Percentiles rank a stretch among this genome's conserved stretches.
phyloP scores from a whole-genome alignment of 495 filamentous ascomycete species.

The Penicillium cinerascens region DNA sequence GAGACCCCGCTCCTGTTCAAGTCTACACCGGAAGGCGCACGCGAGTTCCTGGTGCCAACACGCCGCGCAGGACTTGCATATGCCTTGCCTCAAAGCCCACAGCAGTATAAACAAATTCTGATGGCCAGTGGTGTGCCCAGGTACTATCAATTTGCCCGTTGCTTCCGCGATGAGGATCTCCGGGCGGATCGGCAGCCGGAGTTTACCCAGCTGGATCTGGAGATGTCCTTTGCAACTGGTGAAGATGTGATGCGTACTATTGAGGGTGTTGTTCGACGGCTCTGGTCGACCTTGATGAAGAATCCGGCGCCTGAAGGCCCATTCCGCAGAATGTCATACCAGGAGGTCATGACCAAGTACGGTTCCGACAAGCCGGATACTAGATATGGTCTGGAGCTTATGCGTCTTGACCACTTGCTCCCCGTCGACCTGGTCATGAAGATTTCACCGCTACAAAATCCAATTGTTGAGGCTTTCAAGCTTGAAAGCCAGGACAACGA shows the following conservation, averaged over 20 bases:
- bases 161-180: conserved; percentile 94
- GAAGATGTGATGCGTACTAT: conserved; percentile 69
- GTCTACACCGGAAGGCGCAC: conserved; percentile 91
- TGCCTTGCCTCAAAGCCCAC: conserved; percentile 91
- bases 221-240: conserved; percentile 79
- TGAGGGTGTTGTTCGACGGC: conserved; percentile 57
- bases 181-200: conserved; percentile 93
- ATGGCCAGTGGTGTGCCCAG: conserved; percentile 81
- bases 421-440: conserved; percentile 65
- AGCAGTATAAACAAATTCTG: conserved; percentile 97
- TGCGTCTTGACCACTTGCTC: conserved; percentile 57
- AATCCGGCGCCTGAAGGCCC: conserved; percentile 37
- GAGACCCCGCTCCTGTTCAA: conserved; percentile 96
- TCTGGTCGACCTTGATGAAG: conserved; percentile 51
- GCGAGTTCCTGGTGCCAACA: conserved; percentile 94
- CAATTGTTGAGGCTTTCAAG: conserved; percentile 70
- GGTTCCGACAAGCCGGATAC: conserved; percentile 93
- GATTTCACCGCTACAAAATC: conserved; percentile 59
- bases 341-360: conserved; percentile 73
- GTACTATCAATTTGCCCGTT: conserved; percentile 91
- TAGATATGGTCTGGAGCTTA: conserved; percentile 60
- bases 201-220: conserved; percentile 95
- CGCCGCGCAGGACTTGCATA: conserved; percentile 72
- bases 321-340: conserved; percentile 65
- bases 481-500: conserved; percentile 47